Base-by-base conservation (phyloP, 768 basidiomycete genomes). In the Naganishia onofrii region DNA sequence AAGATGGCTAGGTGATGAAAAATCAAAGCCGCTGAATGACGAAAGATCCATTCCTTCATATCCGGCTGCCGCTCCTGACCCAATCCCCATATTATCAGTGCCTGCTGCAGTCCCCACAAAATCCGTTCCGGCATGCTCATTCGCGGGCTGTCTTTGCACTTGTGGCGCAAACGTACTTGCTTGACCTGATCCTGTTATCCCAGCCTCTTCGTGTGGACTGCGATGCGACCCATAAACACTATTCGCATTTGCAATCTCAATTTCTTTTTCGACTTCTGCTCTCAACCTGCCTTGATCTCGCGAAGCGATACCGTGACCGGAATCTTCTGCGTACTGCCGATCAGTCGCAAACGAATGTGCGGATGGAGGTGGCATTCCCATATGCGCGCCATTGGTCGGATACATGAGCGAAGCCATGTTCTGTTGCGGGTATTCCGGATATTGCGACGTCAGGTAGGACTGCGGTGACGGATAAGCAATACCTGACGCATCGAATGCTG, bases 21-120 rank as follows among this genome's bases (percentile, higher is more conserved):
- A 63, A 28, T 63, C 60, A 29, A 63, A 63, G 17, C 42, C 60
- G n/a, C 38, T 26, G 15, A 63, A 44, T 28, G 60, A 63, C 23
- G 60, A 42, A 29, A 63, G 28, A 17, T 63, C 60, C 38, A 63
- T 44, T 5, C 38, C 38, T 63, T 63, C 38, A 21, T 42, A 63
- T 32, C 34, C 57, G 23, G 57, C n/a, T n/a, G n/a, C 32, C 31
- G 7, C 15, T 19, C 29, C 29, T 32, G 54, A 9, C 6, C 8
- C 54, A 5, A 34, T 29, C 1, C 54, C 29, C 54, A 56, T 51
- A 51, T 23, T 12, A 26, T 21, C 23, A n/a, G 48, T 23, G 12
- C 23, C 48, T n/a, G 21, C 48, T 3, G 6, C 21, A 46, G 46
- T 3, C 5, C 15, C 21, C 2, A 6, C 48, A 26, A 51, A 26